Evolutionary conservation across 2,329 filamentous ascomycete species (phyloP).

Genomic region (Microsporum canis): DNA sequence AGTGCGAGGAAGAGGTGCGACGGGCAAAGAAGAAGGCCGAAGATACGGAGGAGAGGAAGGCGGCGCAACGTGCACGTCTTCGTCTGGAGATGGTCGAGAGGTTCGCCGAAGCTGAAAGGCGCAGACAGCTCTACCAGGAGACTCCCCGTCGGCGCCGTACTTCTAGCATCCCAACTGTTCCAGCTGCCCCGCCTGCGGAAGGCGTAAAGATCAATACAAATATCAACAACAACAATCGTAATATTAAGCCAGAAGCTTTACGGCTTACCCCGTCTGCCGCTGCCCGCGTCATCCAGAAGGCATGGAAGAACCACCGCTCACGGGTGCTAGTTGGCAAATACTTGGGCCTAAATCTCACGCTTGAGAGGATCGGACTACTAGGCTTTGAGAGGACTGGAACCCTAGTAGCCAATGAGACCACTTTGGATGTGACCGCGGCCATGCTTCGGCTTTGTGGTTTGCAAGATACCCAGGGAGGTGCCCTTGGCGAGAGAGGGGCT

Average conservation of each 20-base stretch:
- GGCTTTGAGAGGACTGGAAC: slow-evolving; percentile 49
- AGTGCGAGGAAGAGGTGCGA: slow-evolving; percentile 55
- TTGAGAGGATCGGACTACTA: slow-evolving; percentile 41
- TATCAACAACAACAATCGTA: neutral
- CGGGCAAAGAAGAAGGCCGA: slow-evolving; percentile 56
- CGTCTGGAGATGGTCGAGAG: slow-evolving; percentile 54
- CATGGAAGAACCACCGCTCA: slow-evolving; percentile 44
- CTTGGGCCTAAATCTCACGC: slow-evolving; percentile 40
- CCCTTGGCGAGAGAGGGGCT: slow-evolving; percentile 40
- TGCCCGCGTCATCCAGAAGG: slow-evolving; percentile 46
- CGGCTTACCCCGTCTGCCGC: slow-evolving; percentile 42
- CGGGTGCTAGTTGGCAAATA: slow-evolving; percentile 42
- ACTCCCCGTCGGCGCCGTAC: slow-evolving; percentile 41
- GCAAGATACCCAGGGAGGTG: slow-evolving; percentile 40
- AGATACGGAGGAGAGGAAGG: slow-evolving; percentile 53
- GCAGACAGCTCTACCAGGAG: slow-evolving; percentile 40
- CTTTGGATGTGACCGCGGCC: slow-evolving; percentile 43
- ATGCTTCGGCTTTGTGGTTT: slow-evolving; percentile 48
- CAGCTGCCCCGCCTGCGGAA: slow-evolving; percentile 22
- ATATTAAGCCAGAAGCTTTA: slow-evolving; percentile 21
- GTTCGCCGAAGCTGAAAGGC: slow-evolving; percentile 51
- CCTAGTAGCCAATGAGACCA: slow-evolving; percentile 43
- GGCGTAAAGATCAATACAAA: slow-evolving; percentile 26
- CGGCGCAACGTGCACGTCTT: slow-evolving; percentile 49
- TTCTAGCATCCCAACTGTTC: slow-evolving; percentile 40